phyloP scores from a whole-genome alignment of 2,329 filamentous ascomycete species.

The Chalara sp. region DNA sequence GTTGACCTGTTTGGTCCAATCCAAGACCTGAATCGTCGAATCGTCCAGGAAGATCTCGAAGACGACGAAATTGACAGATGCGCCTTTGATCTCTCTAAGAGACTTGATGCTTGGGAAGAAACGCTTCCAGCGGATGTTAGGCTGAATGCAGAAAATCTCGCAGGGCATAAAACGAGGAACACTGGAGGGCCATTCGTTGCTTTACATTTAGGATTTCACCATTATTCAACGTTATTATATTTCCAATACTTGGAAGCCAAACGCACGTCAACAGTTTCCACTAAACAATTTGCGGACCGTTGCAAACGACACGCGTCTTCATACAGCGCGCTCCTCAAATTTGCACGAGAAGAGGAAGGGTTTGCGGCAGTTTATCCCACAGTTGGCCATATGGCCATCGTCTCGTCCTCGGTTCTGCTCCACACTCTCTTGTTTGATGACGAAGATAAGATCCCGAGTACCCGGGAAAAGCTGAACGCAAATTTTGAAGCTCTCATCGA shows the following conservation, averaged over 20 bases:
- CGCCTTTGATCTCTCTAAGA: slow-evolving; percentile 9
- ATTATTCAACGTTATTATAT: slow-evolving; percentile 32
- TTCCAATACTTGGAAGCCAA: slow-evolving; percentile 30
- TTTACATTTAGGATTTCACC: slow-evolving; percentile 31
- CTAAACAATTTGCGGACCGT: slow-evolving; percentile 7
- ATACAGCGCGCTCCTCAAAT: slow-evolving; percentile 22
- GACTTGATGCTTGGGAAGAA: slow-evolving; percentile 10
- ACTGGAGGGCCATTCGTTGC: slow-evolving; percentile 29
- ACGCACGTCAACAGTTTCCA: background rate
- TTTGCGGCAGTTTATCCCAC: slow-evolving; percentile 28
- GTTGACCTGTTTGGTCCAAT: slow-evolving; percentile 27
- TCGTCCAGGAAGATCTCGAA: slow-evolving; percentile 12
- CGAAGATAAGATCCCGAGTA: background rate
- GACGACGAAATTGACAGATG: slow-evolving; percentile 11
- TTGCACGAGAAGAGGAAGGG: slow-evolving; percentile 13
- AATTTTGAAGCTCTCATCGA: slow-evolving; percentile 13
- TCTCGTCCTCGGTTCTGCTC: slow-evolving; percentile 29
- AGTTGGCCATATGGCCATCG: slow-evolving; percentile 29
- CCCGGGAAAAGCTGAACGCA: slow-evolving; percentile 4
- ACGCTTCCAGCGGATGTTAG: slow-evolving; percentile 5
- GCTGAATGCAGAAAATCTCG: slow-evolving; percentile 13
- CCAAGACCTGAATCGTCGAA: slow-evolving; percentile 27
- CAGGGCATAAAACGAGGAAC: slow-evolving; percentile 17
- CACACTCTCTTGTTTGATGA: slow-evolving; percentile 28
- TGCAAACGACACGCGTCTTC: slow-evolving; percentile 26